Percentiles rank a stretch among this genome's conserved stretches.
phyloP scores from a whole-genome alignment of 1,139 yeast species.

The Saccharomyces hybrid region DNA sequence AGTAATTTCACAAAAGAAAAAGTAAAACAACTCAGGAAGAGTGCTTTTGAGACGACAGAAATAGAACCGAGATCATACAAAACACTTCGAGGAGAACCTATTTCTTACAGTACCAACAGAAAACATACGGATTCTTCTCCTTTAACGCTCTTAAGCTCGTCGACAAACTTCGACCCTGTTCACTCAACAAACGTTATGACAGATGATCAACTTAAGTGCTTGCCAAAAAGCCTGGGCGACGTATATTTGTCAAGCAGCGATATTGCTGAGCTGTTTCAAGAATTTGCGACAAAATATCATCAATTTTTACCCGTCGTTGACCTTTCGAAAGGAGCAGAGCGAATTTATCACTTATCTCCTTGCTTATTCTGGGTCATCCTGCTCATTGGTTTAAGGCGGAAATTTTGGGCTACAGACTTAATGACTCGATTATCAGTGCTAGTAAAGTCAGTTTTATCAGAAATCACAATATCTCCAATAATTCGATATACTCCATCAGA shows the following conservation, averaged over 20 bases:
- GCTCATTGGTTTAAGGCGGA: slow-evolving; percentile 65
- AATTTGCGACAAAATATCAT: slow-evolving; percentile 69
- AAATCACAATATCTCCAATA: slow-evolving; percentile 82
- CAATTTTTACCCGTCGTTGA: slow-evolving; percentile 85
- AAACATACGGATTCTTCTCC: slow-evolving; percentile 3
- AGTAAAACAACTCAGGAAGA: slow-evolving; percentile 13
- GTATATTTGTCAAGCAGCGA: slow-evolving; percentile 52
- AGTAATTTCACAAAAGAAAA: slow-evolving; percentile 29
- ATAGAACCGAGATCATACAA: not conserved
- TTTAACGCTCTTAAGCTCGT: not conserved
- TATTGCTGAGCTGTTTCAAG: slow-evolving; percentile 58
- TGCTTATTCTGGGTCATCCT: slow-evolving; percentile 90
- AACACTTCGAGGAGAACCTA: not conserved
- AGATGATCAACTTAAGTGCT: slow-evolving; percentile 42
- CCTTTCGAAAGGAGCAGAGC: slow-evolving; percentile 70
- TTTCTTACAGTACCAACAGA: slow-evolving; percentile 1
- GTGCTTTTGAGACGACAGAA: not conserved
- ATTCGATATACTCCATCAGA: slow-evolving; percentile 72
- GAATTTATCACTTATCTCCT: slow-evolving; percentile 70
- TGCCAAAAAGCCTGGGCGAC: slow-evolving; percentile 61
- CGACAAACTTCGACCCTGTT: not conserved
- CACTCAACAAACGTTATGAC: slow-evolving; percentile 27
- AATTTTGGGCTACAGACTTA: slow-evolving; percentile 32
- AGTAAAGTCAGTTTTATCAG: slow-evolving; percentile 71
- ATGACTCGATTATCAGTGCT: slow-evolving; percentile 55